phyloP scores from a whole-genome alignment of 345 rosid species.

The Eucalyptus cladocalyx region DNA sequence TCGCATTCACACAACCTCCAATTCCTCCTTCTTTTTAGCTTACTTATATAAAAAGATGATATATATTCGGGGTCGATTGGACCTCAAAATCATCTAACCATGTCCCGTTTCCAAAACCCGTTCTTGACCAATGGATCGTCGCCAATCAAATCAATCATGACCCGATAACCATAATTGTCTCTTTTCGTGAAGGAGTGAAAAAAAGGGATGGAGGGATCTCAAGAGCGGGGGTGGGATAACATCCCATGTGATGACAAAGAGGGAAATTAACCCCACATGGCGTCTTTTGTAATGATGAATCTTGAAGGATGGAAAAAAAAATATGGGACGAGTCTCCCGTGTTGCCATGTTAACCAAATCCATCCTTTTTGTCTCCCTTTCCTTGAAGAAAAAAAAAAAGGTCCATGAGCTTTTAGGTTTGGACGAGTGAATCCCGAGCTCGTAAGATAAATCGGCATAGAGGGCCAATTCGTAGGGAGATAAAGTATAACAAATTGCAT shows the following conservation, averaged over 20 bases:
- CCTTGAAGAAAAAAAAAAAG: not conserved
- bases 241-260: not conserved
- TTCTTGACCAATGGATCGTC: not conserved
- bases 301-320: not conserved
- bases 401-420: not conserved
- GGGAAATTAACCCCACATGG: not conserved
- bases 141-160: not conserved
- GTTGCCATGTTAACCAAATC: not conserved
- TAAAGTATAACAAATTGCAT: not conserved
- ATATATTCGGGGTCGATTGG: not conserved
- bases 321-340: not conserved
- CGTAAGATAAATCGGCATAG: not conserved
- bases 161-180: not conserved
- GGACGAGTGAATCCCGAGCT: not conserved
- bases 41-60: too few relatives aligned
- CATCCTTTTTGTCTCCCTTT: not conserved
- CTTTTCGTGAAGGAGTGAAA: not conserved
- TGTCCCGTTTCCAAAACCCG: not conserved
- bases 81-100: not conserved
- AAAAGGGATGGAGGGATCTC: not conserved
- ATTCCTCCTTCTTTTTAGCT: not conserved
- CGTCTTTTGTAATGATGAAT: not conserved
- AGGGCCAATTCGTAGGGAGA: not conserved
- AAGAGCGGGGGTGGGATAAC: not conserved
- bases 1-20: not conserved